phyloP scores from a whole-genome alignment of 2,329 filamentous ascomycete species.

The Pseudogymnoascus verrucosus region DNA sequence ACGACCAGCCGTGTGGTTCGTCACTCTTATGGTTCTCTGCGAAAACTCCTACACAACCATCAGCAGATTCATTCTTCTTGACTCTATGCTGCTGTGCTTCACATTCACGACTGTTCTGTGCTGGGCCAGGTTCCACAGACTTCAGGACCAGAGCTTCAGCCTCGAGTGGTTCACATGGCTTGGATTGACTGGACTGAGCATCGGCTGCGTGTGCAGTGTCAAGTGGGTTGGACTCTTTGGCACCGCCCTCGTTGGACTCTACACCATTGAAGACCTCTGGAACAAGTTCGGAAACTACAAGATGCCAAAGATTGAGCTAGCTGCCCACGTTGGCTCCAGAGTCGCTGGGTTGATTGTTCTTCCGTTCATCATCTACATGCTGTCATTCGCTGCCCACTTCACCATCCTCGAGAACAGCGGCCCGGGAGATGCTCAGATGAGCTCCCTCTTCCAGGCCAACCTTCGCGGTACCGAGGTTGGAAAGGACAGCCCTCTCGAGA shows the following conservation, averaged over 20 bases:
- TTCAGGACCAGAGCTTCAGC: constrained; percentile 79
- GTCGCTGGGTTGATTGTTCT: constrained; percentile 82
- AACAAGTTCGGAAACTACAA: constrained; percentile 92
- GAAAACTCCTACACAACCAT: constrained; percentile 99
- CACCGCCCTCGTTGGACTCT: constrained; percentile 87
- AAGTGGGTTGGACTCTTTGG: constrained; percentile 97
- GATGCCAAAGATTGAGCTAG: constrained; percentile 75
- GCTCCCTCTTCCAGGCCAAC: constrained; percentile 97
- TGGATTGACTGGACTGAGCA: constrained; percentile 85
- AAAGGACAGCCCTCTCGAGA: constrained; percentile 85
- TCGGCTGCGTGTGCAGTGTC: constrained; percentile 96
- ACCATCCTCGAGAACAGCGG: constrained; percentile 87
- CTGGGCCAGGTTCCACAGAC: constrained; percentile 93
- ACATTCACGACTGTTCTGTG: constrained; percentile 97
- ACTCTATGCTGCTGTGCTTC: constrained; percentile 97
- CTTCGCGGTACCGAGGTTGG: constrained; percentile 88
- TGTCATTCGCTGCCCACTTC: constrained; percentile 94
- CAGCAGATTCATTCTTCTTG: constrained; percentile 93
- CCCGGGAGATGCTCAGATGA: constrained; percentile 99
- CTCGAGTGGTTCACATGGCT: constrained; percentile 93
- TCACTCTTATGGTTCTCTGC: constrained; percentile 94
- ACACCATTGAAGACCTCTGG: constrained; percentile 96
- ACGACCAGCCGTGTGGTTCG: constrained; percentile 83
- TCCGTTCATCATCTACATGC: constrained; percentile 84
- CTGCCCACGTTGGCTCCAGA: constrained; percentile 70